phyloP scores from a whole-genome alignment of 2,329 filamentous ascomycete genomes.

The Clonostachys rosea region DNA sequence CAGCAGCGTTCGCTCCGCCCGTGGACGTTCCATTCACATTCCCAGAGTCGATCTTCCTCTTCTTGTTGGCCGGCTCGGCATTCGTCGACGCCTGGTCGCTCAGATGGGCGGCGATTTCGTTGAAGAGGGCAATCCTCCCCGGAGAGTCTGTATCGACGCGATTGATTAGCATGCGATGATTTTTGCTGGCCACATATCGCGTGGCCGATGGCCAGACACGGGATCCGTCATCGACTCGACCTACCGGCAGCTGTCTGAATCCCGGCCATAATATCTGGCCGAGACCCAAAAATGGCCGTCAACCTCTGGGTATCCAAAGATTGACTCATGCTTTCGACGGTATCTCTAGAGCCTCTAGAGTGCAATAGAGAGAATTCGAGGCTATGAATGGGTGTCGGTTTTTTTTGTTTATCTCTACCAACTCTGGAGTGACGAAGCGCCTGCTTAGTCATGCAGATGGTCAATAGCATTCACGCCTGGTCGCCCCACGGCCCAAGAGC shows the following conservation, averaged over 20 bases:
- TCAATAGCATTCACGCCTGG: too few relatives aligned
- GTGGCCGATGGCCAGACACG: too few relatives aligned
- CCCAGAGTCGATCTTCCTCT: constrained; percentile 40
- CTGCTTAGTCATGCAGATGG: background rate
- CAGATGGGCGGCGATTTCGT: constrained; percentile 48
- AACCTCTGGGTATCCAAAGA: constrained; percentile 45
- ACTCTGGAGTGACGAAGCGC: background rate
- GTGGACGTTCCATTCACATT: constrained; percentile 10
- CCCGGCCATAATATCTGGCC: constrained; percentile 49
- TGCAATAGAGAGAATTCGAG: too few relatives aligned
- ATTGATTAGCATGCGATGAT: constrained; percentile 1
- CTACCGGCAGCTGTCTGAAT: constrained; percentile 50
- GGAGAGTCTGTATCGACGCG: constrained; percentile 38
- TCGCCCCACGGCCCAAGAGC: too few relatives aligned
- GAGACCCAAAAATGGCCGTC: constrained; percentile 45
- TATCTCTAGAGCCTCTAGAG: too few relatives aligned
- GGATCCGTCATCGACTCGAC: constrained; percentile 5
- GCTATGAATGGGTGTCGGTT: background rate
- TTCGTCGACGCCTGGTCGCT: constrained; percentile 33
- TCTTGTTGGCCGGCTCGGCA: constrained; percentile 45
- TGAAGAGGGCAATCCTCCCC: constrained; percentile 45
- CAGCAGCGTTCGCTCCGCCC: constrained; percentile 23
- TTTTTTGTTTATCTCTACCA: background rate
- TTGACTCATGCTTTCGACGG: constrained; percentile 26
- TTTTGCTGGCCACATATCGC: too few relatives aligned